Conservation (phyloP, 257 asterid genomes). For the Dorcoceras hygrometricum region DNA sequence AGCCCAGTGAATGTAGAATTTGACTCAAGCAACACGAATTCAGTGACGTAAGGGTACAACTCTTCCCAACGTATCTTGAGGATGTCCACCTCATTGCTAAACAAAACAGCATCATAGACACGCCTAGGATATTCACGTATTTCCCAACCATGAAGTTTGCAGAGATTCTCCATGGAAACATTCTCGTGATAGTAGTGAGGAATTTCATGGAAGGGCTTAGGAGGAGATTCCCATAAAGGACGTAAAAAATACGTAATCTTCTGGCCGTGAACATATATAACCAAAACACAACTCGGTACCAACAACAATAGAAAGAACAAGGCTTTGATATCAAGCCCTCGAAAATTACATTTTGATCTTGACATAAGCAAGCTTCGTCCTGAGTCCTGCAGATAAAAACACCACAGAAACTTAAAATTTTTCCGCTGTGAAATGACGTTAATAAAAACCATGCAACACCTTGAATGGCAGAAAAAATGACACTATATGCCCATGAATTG, state of each 20-base stretch:
- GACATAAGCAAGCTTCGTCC: slow-evolving; percentile 50
- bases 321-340: slow-evolving; percentile 59
- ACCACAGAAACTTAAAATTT: neutral
- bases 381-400: slow-evolving; percentile 41
- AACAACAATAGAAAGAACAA: slow-evolving; percentile 51
- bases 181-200: slow-evolving; percentile 80
- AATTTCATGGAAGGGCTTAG: slow-evolving; percentile 70
- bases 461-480: neutral
- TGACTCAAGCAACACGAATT: slow-evolving; percentile 74
- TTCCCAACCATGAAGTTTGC: slow-evolving; percentile 84
- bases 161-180: slow-evolving; percentile 67
- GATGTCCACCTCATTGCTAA: slow-evolving; percentile 75
- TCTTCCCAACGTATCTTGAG: slow-evolving; percentile 79
- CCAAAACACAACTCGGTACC: slow-evolving; percentile 49
- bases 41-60: slow-evolving; percentile 63
- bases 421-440: neutral
- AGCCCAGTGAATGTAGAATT: slow-evolving; percentile 81
- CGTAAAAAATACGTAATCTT: slow-evolving; percentile 75
- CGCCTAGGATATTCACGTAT: slow-evolving; percentile 79
- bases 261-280: slow-evolving; percentile 68
- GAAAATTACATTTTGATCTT: slow-evolving; percentile 58
- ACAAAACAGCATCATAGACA: slow-evolving; percentile 75
- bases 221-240: slow-evolving; percentile 80
- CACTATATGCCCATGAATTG: neutral
- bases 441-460: neutral